phyloP scores from a whole-genome alignment of 2,329 filamentous ascomycete genomes.

The Dactylonectria estremocensis region DNA sequence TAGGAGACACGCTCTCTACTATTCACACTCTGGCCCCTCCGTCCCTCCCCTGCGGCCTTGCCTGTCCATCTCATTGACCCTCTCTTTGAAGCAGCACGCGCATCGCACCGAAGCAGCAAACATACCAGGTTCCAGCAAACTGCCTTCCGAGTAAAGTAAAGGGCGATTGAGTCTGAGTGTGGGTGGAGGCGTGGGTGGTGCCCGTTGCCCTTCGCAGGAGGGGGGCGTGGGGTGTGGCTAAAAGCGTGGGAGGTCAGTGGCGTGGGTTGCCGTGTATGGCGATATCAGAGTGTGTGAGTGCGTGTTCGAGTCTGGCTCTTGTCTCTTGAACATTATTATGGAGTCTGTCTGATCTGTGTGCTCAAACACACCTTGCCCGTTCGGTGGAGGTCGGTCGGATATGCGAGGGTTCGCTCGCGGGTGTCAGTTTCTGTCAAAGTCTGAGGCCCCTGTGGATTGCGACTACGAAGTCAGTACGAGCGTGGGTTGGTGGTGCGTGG shows the following conservation, averaged over 20 bases:
- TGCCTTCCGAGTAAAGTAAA: conserved; percentile 19
- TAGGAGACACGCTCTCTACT: not conserved
- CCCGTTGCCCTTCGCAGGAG: not conserved
- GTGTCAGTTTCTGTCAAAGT: not conserved
- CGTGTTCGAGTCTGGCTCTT: not conserved
- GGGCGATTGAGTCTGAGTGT: conserved; percentile 8
- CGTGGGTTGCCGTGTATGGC: conserved; percentile 5
- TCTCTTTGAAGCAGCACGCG: not conserved
- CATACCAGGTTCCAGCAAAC: not conserved
- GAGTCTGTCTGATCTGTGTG: not conserved
- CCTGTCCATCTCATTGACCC: not conserved
- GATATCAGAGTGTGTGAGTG: conserved; percentile 23
- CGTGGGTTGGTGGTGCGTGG: conserved; percentile 1
- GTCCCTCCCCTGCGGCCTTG: not conserved
- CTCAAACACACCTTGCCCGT: not conserved
- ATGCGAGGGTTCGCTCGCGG: not conserved
- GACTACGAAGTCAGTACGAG: too few species aligned
- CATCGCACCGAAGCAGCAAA: conserved; percentile 9
- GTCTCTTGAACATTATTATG: not conserved
- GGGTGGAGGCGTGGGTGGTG: conserved; percentile 10
- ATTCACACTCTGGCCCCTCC: not conserved
- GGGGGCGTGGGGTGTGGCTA: conserved; percentile 18
- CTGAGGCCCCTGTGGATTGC: not conserved
- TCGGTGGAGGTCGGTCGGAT: not conserved
- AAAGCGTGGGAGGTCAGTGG: conserved; percentile 15